These are phyloP conservation scores for Plenodomus lindquistii DNA, from an alignment of 2,329 filamentous ascomycete species.

Conservation along the genomic window DNA sequence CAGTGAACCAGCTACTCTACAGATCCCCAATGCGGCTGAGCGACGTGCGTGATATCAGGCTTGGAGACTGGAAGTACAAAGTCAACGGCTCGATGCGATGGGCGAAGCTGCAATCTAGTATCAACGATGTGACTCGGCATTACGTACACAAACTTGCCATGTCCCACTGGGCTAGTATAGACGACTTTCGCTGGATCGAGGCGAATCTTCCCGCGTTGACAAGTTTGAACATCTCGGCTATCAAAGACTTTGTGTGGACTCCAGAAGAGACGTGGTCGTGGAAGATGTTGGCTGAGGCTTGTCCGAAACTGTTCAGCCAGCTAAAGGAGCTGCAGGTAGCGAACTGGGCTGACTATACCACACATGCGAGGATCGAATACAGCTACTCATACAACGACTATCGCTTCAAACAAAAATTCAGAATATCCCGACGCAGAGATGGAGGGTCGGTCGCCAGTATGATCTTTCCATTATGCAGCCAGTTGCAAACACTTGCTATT, in stretches of 20 bases:
- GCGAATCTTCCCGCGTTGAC: conserved; percentile 39
- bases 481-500: conserved; percentile 39
- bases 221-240: conserved; percentile 39
- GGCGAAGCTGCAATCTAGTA: conserved; percentile 35
- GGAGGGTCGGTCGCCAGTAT: conserved; percentile 39
- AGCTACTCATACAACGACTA: conserved; percentile 45
- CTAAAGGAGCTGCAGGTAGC: conserved; percentile 41
- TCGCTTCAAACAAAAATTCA: conserved; percentile 40
- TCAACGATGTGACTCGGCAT: conserved; percentile 36
- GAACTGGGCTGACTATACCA: conserved; percentile 44
- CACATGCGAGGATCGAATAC: conserved; percentile 43
- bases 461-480: conserved; percentile 37
- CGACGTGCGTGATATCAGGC: conserved; percentile 37
- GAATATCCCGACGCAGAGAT: conserved; percentile 39
- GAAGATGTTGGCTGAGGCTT: conserved; percentile 37
- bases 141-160: conserved; percentile 42
- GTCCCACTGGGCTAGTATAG: conserved; percentile 42
- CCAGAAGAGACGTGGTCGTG: conserved; percentile 45
- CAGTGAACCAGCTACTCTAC: conserved; percentile 39
- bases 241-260: conserved; percentile 45
- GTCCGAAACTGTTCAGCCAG: conserved; percentile 34
- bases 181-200: conserved; percentile 44
- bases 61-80: conserved; percentile 42
- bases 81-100: conserved; percentile 32
- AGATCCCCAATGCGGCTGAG: conserved; percentile 35